A percentile compares a stretch with the other conserved stretches of the same genome.
phyloP scores from a whole-genome alignment of 176 grass and related monocot species.

The Metroxylon sagu region DNA sequence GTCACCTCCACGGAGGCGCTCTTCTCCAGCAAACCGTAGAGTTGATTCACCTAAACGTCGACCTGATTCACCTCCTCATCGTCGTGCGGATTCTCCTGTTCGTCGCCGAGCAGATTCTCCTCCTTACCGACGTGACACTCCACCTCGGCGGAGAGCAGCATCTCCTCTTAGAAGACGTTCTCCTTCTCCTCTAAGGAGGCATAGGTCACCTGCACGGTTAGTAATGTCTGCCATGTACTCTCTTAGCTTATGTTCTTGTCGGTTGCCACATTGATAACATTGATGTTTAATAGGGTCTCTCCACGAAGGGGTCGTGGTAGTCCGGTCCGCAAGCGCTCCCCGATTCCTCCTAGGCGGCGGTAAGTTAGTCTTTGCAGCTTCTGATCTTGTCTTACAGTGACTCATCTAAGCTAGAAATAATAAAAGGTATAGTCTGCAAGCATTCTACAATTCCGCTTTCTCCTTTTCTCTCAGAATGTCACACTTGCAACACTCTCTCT shows the following conservation, averaged over 20 bases:
- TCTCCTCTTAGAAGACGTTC: constrained; percentile 86
- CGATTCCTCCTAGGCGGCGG: constrained; percentile 69
- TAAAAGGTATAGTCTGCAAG: too few relatives aligned
- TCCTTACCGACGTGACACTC: constrained; percentile 1
- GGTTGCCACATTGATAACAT: not conserved
- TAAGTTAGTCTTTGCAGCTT: constrained; percentile 34
- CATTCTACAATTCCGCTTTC: too few relatives aligned
- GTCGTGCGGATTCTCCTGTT: constrained; percentile 30
- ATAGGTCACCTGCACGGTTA: constrained; percentile 71
- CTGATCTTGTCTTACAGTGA: not conserved
- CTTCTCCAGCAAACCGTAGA: constrained; percentile 53
- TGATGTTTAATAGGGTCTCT: constrained; percentile 37
- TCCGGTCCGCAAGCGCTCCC: constrained; percentile 65
- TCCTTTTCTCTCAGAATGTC: too few relatives aligned
- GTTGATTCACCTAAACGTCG: constrained; percentile 46
- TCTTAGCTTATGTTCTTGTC: too few relatives aligned
- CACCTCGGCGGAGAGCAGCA: constrained; percentile 42
- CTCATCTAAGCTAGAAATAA: too few relatives aligned
- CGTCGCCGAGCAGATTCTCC: constrained; percentile 57
- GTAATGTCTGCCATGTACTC: not conserved
- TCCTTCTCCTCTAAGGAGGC: constrained; percentile 71
- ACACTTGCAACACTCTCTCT: too few relatives aligned
- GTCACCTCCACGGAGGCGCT: constrained; percentile 51
- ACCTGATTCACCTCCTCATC: constrained; percentile 25
- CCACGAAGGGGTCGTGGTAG: constrained; percentile 80